Evolutionary conservation across 805 yeast species (phyloP).

Genomic region (Debaryomyces castellii): DNA sequence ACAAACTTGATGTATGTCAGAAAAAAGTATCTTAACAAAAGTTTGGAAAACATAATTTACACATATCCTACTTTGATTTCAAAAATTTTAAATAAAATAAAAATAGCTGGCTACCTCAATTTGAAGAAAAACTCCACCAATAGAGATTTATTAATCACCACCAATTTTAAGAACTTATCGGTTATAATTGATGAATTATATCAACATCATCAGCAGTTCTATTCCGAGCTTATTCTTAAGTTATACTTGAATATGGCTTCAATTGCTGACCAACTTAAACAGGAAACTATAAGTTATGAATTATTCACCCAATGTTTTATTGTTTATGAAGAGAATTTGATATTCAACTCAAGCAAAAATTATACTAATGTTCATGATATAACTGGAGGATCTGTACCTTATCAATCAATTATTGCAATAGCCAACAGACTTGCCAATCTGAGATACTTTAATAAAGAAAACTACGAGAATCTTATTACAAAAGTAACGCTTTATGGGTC

Average conservation of each 20-base stretch:
- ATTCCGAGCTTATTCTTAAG: conserved; percentile 41
- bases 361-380: conserved; percentile 35
- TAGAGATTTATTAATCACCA: conserved; percentile 34
- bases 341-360: conserved; percentile 17
- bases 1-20: conserved; percentile 34
- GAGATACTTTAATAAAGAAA: conserved; percentile 55
- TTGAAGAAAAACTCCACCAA: conserved; percentile 16
- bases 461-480: conserved; percentile 79
- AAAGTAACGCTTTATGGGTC: conserved; percentile 87
- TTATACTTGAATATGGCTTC: conserved; percentile 66
- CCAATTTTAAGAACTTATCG: conserved; percentile 73
- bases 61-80: conserved; percentile 78
- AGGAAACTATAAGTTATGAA: conserved; percentile 79
- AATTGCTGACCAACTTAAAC: conserved; percentile 73
- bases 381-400: conserved; percentile 48
- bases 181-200: conserved; percentile 68
- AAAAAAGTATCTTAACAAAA: conserved; percentile 50
- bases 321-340: conserved; percentile 66
- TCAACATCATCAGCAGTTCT: conserved; percentile 30
- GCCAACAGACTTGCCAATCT: conserved; percentile 45
- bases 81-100: conserved; percentile 57
- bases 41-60: conserved; percentile 55
- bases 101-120: conserved; percentile 37
- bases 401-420: conserved; percentile 46
- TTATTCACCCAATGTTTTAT: conserved; percentile 85